These are phyloP conservation scores for Lecanosticta acicola DNA, from an alignment of 2,329 filamentous ascomycete species.

Conservation along the genomic window DNA sequence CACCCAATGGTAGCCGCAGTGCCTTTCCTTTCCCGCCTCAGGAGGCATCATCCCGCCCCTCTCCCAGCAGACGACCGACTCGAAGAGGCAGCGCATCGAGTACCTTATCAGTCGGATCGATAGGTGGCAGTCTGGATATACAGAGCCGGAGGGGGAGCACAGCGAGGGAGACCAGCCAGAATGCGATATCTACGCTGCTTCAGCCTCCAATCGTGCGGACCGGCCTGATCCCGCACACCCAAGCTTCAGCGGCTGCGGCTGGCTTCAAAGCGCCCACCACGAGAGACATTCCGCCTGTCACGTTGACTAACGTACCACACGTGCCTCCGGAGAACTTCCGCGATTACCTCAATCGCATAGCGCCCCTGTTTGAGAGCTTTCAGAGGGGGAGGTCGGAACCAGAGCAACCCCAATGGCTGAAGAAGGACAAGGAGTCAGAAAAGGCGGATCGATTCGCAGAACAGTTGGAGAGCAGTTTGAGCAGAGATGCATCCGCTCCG, in stretches of 20 bases:
- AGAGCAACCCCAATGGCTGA: slow-evolving; percentile 50
- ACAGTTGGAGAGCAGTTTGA: slow-evolving; percentile 40
- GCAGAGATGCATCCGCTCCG: slow-evolving; percentile 31
- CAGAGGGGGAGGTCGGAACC: slow-evolving; percentile 74
- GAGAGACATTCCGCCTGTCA: slow-evolving; percentile 87
- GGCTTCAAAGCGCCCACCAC: slow-evolving; percentile 67
- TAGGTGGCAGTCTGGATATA: slow-evolving; percentile 76
- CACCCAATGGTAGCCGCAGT: slow-evolving; percentile 35
- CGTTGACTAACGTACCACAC: slow-evolving; percentile 79
- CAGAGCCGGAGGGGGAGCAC: slow-evolving; percentile 55
- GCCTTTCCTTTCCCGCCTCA: slow-evolving; percentile 55
- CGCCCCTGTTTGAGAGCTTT: slow-evolving; percentile 81
- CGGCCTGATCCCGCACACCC: slow-evolving; percentile 73
- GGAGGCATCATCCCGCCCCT: slow-evolving; percentile 45
- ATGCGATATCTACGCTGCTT: slow-evolving; percentile 92
- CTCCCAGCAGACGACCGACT: slow-evolving; percentile 46
- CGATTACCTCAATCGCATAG: slow-evolving; percentile 78
- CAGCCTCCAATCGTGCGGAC: slow-evolving; percentile 86
- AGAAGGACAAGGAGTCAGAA: slow-evolving; percentile 40
- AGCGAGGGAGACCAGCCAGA: slow-evolving; percentile 70
- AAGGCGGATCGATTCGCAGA: slow-evolving; percentile 48
- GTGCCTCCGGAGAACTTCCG: slow-evolving; percentile 76
- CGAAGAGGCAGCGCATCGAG: slow-evolving; percentile 79
- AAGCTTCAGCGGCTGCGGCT: slow-evolving; percentile 61
- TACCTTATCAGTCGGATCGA: slow-evolving; percentile 66